These are phyloP conservation scores for Arctostaphylos glauca DNA, from an alignment of 148 eudicot species.

Conservation along the genomic window DNA sequence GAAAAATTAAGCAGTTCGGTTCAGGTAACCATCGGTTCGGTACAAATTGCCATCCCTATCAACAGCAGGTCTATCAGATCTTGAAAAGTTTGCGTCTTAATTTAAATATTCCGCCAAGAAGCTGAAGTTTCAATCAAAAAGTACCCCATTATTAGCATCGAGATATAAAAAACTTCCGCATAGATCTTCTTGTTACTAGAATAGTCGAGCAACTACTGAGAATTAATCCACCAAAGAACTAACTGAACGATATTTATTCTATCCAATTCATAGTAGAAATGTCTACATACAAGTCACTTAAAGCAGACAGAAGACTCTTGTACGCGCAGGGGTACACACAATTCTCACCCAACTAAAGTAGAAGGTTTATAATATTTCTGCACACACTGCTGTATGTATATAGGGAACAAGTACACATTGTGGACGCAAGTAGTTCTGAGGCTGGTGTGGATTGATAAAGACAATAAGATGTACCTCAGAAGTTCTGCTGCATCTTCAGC, in stretches of 20 bases:
- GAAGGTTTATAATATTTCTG: not conserved
- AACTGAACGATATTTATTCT: not conserved
- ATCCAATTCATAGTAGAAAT: not conserved
- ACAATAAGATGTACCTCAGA: slow-evolving; percentile 56
- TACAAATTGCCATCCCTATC: too few relatives aligned
- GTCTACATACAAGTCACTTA: not conserved
- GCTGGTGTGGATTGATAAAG: too few relatives aligned
- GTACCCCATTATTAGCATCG: not conserved
- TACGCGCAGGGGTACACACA: not conserved
- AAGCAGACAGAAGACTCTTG: not conserved
- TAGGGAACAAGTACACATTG: not conserved
- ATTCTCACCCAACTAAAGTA: not conserved
- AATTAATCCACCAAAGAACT: not conserved
- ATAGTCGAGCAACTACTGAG: not conserved
- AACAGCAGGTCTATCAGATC: not conserved
- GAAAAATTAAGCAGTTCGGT: too few relatives aligned
- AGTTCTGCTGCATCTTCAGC: slow-evolving; percentile 65
- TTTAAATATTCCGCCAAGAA: not conserved
- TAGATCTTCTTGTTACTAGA: not conserved
- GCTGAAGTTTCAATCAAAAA: not conserved
- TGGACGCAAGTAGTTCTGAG: not conserved
- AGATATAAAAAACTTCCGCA: not conserved
- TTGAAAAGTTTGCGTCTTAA: not conserved
- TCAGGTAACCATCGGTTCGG: too few relatives aligned
- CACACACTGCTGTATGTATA: not conserved